Percentiles rank a stretch among this genome's conserved stretches.
Evolutionary conservation across 306 rosid genomes (phyloP).

Genomic region (Vicia sativa): DNA sequence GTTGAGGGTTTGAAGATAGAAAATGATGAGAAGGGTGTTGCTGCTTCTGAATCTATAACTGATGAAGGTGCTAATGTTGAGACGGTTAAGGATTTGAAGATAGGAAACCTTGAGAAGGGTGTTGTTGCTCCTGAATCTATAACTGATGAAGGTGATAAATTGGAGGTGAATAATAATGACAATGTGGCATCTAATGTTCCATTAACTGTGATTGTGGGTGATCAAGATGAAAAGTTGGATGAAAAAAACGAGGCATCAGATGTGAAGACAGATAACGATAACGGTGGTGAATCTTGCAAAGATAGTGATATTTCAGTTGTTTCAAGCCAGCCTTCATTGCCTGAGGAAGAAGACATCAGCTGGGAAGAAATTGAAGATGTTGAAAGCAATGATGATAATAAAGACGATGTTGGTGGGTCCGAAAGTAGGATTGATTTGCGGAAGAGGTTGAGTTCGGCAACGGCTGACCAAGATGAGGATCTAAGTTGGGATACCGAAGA

Average conservation of each 20-base stretch:
- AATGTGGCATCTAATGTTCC: slow-evolving; percentile 40
- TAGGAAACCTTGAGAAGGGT: slow-evolving; percentile 30
- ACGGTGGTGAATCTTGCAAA: slow-evolving; percentile 64
- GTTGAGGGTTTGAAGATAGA: slow-evolving; percentile 38
- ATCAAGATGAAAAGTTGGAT: slow-evolving; percentile 43
- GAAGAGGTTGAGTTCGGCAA: slow-evolving; percentile 51
- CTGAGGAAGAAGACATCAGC: slow-evolving; percentile 80
- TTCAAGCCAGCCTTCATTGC: slow-evolving; percentile 74
- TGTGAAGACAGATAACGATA: slow-evolving; percentile 54
- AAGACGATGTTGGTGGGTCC: slow-evolving; percentile 48
- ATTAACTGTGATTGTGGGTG: slow-evolving; percentile 34
- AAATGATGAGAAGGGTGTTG: slow-evolving; percentile 28
- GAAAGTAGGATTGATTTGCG: slow-evolving; percentile 53
- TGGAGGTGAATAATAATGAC: slow-evolving; percentile 24
- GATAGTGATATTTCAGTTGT: slow-evolving; percentile 85
- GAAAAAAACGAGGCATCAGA: slow-evolving; percentile 43
- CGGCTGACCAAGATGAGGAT: slow-evolving; percentile 76
- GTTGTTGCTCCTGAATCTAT: slow-evolving; percentile 38
- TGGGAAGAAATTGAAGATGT: slow-evolving; percentile 94
- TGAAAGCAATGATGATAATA: slow-evolving; percentile 62
- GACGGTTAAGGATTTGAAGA: slow-evolving; percentile 38
- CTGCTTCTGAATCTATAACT: slow-evolving; percentile 38
- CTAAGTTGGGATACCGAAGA: slow-evolving; percentile 91
- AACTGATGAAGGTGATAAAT: slow-evolving; percentile 40
- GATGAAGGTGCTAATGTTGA: slow-evolving; percentile 34